A percentile compares a stretch with the other conserved stretches of the same genome.
These are phyloP conservation scores for Coccomyxa subellipsoidea DNA, from an alignment of 163 green algal species.

Conservation along the genomic window DNA sequence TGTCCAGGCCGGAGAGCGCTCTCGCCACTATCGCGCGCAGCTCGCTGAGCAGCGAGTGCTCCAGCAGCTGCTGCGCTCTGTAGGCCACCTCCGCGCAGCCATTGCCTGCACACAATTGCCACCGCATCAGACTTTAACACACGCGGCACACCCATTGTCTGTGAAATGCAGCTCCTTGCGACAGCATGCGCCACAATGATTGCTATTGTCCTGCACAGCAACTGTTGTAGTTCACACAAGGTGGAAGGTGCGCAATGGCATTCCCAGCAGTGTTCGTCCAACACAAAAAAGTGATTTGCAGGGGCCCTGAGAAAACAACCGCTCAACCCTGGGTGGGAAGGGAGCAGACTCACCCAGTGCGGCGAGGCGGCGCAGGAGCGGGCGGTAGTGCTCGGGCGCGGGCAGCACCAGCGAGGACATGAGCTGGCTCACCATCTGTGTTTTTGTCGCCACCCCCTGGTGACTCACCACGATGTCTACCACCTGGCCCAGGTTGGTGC, in stretches of 20 bases:
- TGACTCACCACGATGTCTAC: constrained; percentile 78
- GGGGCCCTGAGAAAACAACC: too few relatives aligned
- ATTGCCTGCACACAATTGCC: not conserved
- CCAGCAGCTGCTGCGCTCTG: constrained; percentile 64
- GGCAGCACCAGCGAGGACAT: constrained; percentile 74
- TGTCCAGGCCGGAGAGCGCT: constrained; percentile 80
- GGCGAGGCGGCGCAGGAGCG: constrained; percentile 72
- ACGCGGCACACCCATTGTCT: too few relatives aligned
- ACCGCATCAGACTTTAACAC: not conserved
- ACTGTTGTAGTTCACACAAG: too few relatives aligned
- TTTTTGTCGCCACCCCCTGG: constrained; percentile 66
- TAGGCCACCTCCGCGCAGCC: constrained; percentile 32
- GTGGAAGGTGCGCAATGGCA: too few relatives aligned
- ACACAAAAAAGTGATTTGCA: too few relatives aligned
- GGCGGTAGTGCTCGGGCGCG: constrained; percentile 69
- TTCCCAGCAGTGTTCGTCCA: too few relatives aligned
- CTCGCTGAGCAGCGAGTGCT: constrained; percentile 84
- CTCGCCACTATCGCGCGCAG: constrained; percentile 76
- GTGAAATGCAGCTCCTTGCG: too few relatives aligned
- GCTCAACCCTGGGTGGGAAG: too few relatives aligned
- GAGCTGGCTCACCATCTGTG: constrained; percentile 63
- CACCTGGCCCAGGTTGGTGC: constrained; percentile 45
- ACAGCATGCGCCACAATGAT: too few relatives aligned
- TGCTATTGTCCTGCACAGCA: too few relatives aligned
- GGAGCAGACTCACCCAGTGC: constrained; percentile 43